These are phyloP conservation scores for Telopea speciosissima DNA, from an alignment of 177 flowering plant genomes.

Conservation along the genomic window DNA sequence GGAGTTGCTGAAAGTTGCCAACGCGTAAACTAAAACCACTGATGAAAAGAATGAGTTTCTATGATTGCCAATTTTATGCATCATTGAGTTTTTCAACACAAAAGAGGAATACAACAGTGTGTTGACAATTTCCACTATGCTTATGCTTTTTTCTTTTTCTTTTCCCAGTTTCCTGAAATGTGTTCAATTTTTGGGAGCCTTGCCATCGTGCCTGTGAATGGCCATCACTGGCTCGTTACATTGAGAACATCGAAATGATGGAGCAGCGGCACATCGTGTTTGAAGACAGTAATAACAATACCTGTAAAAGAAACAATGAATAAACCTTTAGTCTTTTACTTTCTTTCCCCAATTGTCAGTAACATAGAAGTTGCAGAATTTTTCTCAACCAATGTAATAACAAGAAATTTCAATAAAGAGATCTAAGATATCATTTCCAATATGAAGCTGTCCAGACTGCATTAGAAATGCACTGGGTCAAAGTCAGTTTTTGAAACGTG, in stretches of 20 bases:
- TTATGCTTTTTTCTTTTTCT: background rate
- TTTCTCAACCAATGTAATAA: too few relatives aligned
- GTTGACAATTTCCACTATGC: too few relatives aligned
- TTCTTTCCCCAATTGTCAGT: too few relatives aligned
- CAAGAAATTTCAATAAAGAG: too few relatives aligned
- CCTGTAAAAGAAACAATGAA: conserved; percentile 29
- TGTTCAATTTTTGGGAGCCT: conserved; percentile 24
- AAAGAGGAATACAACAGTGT: too few relatives aligned
- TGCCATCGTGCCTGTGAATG: conserved; percentile 66
- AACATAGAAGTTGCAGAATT: too few relatives aligned
- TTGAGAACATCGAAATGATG: conserved; percentile 68
- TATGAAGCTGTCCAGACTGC: too few relatives aligned
- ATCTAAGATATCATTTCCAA: too few relatives aligned
- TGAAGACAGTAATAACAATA: conserved; percentile 96
- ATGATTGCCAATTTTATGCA: conserved; percentile 6
- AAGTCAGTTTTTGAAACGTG: too few relatives aligned
- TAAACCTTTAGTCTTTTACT: too few relatives aligned
- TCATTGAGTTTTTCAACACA: background rate
- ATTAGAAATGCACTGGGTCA: too few relatives aligned
- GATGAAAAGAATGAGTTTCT: conserved; percentile 7
- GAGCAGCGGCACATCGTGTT: conserved; percentile 71
- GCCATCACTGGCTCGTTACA: conserved; percentile 83
- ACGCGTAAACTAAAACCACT: conserved; percentile 16
- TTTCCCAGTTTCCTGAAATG: background rate
- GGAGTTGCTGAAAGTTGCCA: conserved; percentile 32